Evolutionary conservation across 306 rosid genomes (phyloP).

Genomic region (Abrus precatorius): DNA sequence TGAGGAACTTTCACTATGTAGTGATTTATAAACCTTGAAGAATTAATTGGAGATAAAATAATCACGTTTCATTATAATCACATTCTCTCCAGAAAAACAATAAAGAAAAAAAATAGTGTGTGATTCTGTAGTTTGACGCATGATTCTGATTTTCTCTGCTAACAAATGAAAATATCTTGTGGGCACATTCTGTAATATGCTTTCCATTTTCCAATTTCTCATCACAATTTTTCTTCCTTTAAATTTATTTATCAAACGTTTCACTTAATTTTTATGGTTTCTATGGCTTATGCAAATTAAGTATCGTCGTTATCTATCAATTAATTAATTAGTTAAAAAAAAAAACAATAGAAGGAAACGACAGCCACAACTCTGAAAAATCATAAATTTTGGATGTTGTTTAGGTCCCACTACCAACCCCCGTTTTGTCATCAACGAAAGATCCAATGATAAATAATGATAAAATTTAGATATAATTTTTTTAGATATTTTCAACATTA

Average conservation of each 20-base stretch:
- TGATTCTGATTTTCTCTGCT: too few relatives aligned
- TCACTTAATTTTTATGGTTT: not conserved
- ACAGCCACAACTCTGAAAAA: not conserved
- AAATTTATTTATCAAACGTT: not conserved
- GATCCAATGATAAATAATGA: too few relatives aligned
- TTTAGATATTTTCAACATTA: too few relatives aligned
- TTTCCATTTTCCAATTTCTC: not conserved
- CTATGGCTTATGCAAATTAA: not conserved
- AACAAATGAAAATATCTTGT: slow-evolving; percentile 1
- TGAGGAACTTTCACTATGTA: not conserved
- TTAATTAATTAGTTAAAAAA: not conserved
- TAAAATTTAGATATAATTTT: too few relatives aligned
- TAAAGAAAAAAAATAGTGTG: not conserved
- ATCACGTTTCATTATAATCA: not conserved
- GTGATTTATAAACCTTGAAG: not conserved
- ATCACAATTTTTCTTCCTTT: not conserved
- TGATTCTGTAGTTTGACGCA: not conserved
- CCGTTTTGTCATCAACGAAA: not conserved
- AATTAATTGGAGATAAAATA: not conserved
- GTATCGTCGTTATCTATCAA: not conserved
- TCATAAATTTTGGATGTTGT: not conserved
- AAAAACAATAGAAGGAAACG: not conserved
- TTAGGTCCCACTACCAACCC: slow-evolving; percentile 29
- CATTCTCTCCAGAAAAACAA: not conserved
- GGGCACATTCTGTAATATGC: slow-evolving; percentile 12